Evolutionary conservation across 1,284 basidiomycete species (phyloP).

Genomic region (Apiotrichum akiyoshidainum): DNA sequence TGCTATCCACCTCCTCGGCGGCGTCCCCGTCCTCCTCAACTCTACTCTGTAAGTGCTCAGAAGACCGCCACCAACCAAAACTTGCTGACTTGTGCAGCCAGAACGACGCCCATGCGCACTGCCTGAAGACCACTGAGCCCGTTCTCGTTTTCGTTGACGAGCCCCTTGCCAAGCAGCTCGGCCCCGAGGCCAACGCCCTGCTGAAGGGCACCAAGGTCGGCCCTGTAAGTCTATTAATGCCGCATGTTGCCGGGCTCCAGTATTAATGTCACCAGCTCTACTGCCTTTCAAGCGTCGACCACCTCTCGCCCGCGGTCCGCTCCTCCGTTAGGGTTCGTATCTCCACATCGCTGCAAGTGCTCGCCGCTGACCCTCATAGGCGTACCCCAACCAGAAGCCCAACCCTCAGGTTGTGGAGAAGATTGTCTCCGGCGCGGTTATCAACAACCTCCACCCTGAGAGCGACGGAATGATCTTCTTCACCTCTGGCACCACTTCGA

Average conservation of each 20-base stretch:
- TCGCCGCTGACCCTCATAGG: background rate
- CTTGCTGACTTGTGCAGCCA: background rate
- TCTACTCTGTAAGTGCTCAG: constrained; percentile 30
- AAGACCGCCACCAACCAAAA: too few species aligned
- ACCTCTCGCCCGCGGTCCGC: background rate
- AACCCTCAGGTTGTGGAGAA: background rate
- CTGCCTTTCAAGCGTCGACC: constrained; percentile 7
- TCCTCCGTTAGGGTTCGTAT: background rate
- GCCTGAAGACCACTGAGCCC: constrained; percentile 29
- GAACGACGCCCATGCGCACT: constrained; percentile 20
- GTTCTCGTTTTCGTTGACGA: constrained; percentile 34
- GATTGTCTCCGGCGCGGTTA: constrained; percentile 5
- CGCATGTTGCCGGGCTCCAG: background rate
- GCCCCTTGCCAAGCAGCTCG: constrained; percentile 29
- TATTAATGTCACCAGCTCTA: constrained; percentile 4
- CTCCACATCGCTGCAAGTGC: background rate
- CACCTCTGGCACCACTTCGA: constrained; percentile 19
- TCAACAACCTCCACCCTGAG: constrained; percentile 32
- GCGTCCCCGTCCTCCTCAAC: constrained; percentile 40
- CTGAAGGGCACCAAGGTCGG: constrained; percentile 9
- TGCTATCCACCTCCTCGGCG: constrained; percentile 42
- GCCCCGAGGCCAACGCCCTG: constrained; percentile 8
- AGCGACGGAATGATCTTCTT: constrained; percentile 44
- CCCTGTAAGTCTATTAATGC: constrained; percentile 1
- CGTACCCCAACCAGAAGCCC: background rate